Percentiles rank a stretch among this genome's conserved stretches.
Evolutionary conservation across 176 grass and related monocot species (phyloP).

Genomic region (Triticum monococcum): DNA sequence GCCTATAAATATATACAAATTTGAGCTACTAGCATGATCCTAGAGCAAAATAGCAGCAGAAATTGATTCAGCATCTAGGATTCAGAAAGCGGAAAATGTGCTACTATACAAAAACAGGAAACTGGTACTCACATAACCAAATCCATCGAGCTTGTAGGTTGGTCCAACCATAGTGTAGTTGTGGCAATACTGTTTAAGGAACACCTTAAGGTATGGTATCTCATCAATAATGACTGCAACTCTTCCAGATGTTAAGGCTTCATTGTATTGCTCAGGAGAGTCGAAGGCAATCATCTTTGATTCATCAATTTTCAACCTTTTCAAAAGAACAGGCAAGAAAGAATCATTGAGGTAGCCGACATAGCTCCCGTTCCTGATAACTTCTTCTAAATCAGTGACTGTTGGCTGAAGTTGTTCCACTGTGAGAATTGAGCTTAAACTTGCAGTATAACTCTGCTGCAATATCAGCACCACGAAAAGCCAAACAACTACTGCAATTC

Average conservation of each 20-base stretch:
- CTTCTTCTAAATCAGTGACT: conserved; percentile 59
- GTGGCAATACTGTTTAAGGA: conserved; percentile 49
- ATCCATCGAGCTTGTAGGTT: conserved; percentile 73
- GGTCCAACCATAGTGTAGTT: conserved; percentile 74
- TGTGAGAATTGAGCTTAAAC: conserved; percentile 75
- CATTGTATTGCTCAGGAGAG: conserved; percentile 61
- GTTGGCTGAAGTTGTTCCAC: conserved; percentile 81
- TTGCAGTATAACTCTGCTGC: conserved; percentile 89
- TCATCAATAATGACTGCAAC: conserved; percentile 83
- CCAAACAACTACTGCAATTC: conserved; percentile 60
- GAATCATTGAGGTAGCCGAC: conserved; percentile 80
- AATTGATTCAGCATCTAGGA: neutral
- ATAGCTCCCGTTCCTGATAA: conserved; percentile 42
- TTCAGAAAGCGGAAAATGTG: neutral
- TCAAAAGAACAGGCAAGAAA: conserved; percentile 63
- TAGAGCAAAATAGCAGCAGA: neutral
- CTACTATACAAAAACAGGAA: neutral
- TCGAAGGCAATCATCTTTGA: conserved; percentile 48
- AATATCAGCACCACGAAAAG: conserved; percentile 82
- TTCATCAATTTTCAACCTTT: conserved; percentile 54
- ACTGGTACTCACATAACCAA: conserved; percentile 77
- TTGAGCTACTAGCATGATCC: neutral
- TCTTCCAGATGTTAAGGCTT: conserved; percentile 60
- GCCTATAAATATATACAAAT: neutral
- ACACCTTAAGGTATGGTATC: conserved; percentile 87